Evolutionary conservation across 306 rosid species (phyloP), one percentile per base, ranked within the genome.

Genomic region (Cicer judaicum): DNA sequence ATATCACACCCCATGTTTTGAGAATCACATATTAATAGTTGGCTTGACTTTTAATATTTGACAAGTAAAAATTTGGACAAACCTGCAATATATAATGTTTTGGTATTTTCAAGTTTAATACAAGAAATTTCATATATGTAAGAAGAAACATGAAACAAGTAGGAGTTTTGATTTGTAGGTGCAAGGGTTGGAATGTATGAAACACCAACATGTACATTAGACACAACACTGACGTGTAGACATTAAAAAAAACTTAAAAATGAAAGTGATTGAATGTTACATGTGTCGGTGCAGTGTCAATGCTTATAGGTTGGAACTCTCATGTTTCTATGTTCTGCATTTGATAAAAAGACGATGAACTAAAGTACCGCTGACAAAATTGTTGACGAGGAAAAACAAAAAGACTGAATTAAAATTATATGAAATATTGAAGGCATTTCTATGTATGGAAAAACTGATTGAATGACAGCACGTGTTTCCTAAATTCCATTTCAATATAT

Each of bases 101-200:
- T 54, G 18, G 61, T 18, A 15, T 15, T 7, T 8, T 54, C 61
- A 54, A 54, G 36, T 54, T 18, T 54, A 8, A 54, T 16, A 55
- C 62, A 49, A 19, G 62, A 19, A 55, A 16, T 55, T 55, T 55
- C 38, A 55, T 5, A 18, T 19, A 7, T 8, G 62, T 55, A 19
- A 55, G 18, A 16, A 9, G 62, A 55, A 18, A 55, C 62, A 19
- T 19, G 38, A 55, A 19, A 21, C 62, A 55, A 55, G 38, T 19
- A 55, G 38, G 36, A 55, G 62, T 55, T 55, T 16, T 38, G 8
- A 8, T 55, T 55, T 55, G 61, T 55, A 55, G 61, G 61, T 19
- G 13, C 61, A 18, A 16, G 61, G 7, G 2, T 8, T 4, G 38
- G 61, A 55, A 19, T 0, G 0, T 29, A 29, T 29, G 34, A 29